Conservation (phyloP, 1,284 basidiomycete genomes). For the Ustilago esculenta region DNA sequence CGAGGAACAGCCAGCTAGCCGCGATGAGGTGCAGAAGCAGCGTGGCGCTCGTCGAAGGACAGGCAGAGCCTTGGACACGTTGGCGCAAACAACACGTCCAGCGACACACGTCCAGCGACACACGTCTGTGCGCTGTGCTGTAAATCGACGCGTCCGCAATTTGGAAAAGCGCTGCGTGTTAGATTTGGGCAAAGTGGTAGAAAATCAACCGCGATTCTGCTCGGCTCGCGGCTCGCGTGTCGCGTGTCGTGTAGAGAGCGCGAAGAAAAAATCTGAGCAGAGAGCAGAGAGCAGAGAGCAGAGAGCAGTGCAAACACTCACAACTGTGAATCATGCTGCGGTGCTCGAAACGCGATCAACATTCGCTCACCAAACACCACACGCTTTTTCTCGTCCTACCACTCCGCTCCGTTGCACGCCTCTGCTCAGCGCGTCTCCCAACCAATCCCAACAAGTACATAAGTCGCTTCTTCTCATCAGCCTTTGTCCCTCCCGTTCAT, state of each 20-base stretch:
- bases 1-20: constrained; percentile 3
- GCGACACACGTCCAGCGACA: not conserved
- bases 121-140: constrained; percentile 11
- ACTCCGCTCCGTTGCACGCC: not conserved
- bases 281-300: not conserved
- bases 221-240: not conserved
- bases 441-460: constrained; percentile 18
- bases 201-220: no score
- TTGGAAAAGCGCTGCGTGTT: not conserved
- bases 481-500: constrained; percentile 13
- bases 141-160: constrained; percentile 21
- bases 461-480: constrained; percentile 25
- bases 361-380: constrained; percentile 23
- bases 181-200: no score
- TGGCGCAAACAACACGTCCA: constrained; percentile 10
- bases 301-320: no score
- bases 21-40: not conserved
- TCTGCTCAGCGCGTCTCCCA: constrained; percentile 15
- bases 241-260: constrained; percentile 44
- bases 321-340: no score
- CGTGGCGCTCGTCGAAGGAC: constrained; percentile 26
- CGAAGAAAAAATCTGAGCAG: not conserved
- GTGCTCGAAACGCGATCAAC: constrained; percentile 27
- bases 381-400: constrained; percentile 27
- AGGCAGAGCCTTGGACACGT: not conserved